Conservation (phyloP, 2,329 filamentous ascomycete genomes). For the Xylariaceae sp. region DNA sequence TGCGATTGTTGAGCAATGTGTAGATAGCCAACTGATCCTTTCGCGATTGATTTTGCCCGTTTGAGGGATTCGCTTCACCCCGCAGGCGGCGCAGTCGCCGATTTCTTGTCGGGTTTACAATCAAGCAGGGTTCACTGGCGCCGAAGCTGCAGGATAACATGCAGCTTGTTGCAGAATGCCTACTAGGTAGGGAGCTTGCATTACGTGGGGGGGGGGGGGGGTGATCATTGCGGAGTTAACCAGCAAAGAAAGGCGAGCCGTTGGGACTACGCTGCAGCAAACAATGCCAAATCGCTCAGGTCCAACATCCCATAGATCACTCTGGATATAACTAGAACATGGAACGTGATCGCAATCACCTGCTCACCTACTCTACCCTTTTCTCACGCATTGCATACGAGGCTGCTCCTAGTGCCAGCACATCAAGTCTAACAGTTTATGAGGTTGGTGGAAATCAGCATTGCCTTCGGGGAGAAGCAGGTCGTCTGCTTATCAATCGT, state of each 20-base stretch:
- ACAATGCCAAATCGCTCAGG: slow-evolving; percentile 1
- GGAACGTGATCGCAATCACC: slow-evolving; percentile 22
- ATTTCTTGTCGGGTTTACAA: slow-evolving; percentile 12
- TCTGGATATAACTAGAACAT: neutral
- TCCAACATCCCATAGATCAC: slow-evolving; percentile 3
- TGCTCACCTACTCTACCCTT: slow-evolving; percentile 17
- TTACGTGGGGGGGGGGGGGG: slow-evolving; percentile 20
- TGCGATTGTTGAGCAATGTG: neutral
- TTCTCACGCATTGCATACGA: slow-evolving; percentile 27
- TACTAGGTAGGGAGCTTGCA: slow-evolving; percentile 14
- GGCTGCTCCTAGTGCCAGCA: slow-evolving; percentile 13
- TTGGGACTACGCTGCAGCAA: slow-evolving; percentile 1
- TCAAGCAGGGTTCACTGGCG: slow-evolving; percentile 8
- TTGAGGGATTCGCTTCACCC: slow-evolving; percentile 3
- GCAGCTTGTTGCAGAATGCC: slow-evolving; percentile 15
- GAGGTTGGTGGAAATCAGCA: slow-evolving; percentile 9
- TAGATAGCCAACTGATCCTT: neutral
- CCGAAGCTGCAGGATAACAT: slow-evolving; percentile 16
- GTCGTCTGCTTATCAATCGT: too few relatives aligned
- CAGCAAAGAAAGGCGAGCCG: neutral
- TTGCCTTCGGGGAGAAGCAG: too few relatives aligned
- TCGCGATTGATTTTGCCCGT: neutral
- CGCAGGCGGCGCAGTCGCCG: slow-evolving; percentile 5
- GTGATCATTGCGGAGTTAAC: slow-evolving; percentile 22
- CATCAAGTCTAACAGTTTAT: slow-evolving; percentile 16